Percentiles rank a stretch among this genome's conserved stretches.
phyloP scores from a whole-genome alignment of 805 yeast genomes.

The Metschnikowia gruessii region DNA sequence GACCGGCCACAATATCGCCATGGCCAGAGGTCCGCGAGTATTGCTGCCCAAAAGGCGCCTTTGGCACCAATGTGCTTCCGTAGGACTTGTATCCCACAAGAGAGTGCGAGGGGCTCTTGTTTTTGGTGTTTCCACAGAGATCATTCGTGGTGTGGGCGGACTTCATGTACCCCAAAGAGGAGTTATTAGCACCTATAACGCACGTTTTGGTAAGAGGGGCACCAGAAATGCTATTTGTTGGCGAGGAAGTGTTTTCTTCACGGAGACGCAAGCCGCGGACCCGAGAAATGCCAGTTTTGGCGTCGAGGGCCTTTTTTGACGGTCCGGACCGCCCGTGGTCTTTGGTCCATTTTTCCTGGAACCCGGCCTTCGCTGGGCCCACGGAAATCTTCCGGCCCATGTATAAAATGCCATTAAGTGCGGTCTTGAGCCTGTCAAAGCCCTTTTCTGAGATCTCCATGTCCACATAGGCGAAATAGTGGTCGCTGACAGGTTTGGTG shows the following conservation, averaged over 20 bases:
- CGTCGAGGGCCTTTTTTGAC: conserved; percentile 22
- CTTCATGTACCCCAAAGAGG: conserved; percentile 28
- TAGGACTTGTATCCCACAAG: conserved; percentile 36
- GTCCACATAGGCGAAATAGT: conserved; percentile 64
- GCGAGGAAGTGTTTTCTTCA: conserved; percentile 35
- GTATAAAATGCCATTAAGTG: conserved; percentile 69
- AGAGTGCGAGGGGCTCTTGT: conserved; percentile 29
- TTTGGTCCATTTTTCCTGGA: conserved; percentile 40
- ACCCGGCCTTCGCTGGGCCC: conserved; percentile 58
- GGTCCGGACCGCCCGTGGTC: conserved; percentile 42
- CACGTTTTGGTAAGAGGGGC: conserved; percentile 15
- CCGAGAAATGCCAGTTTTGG: conserved; percentile 31
- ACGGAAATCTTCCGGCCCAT: conserved; percentile 69
- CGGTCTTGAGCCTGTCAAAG: conserved; percentile 48
- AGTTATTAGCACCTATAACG: conserved; percentile 16
- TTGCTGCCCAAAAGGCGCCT: conserved; percentile 21
- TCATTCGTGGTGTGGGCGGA: conserved; percentile 35
- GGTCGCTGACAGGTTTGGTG: conserved; percentile 53
- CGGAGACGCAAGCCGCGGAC: conserved; percentile 40
- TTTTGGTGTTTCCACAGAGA: conserved; percentile 35
- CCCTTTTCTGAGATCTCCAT: conserved; percentile 48
- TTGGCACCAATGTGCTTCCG: conserved; percentile 34
- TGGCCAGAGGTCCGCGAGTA: conserved; percentile 33
- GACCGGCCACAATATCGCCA: conserved; percentile 51
- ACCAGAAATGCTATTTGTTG: conserved; percentile 25